These are phyloP conservation scores for Flammula alnicola DNA, from an alignment of 1,284 basidiomycete species.

Conservation along the genomic window DNA sequence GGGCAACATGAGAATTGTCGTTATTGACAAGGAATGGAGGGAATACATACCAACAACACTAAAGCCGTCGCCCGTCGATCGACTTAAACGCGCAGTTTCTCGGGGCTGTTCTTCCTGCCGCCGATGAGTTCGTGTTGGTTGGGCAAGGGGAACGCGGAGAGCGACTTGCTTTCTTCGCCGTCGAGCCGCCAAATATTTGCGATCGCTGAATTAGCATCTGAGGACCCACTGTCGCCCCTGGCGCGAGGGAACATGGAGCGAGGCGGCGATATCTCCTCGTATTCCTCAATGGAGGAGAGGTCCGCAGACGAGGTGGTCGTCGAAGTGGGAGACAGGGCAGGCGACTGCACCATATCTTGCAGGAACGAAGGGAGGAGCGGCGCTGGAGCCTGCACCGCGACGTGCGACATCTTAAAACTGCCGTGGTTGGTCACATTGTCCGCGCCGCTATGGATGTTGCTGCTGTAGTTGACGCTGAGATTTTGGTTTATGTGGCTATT, in stretches of 20 bases:
- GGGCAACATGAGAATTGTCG: too few relatives aligned
- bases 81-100: conserved; percentile 15
- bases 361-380: conserved; percentile 73
- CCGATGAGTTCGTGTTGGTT: conserved; percentile 25
- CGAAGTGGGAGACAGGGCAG: conserved; percentile 58
- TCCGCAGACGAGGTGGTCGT: conserved; percentile 62
- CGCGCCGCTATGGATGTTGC: neutral
- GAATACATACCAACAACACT: neutral
- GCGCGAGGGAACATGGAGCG: conserved; percentile 24
- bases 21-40: neutral
- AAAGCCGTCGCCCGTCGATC: neutral
- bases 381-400: conserved; percentile 39
- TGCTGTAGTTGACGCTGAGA: conserved; percentile 1
- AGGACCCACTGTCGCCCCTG: conserved; percentile 27
- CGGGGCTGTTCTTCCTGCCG: conserved; percentile 10
- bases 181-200: conserved; percentile 70
- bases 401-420: conserved; percentile 5
- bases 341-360: conserved; percentile 70
- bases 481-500: neutral
- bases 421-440: too few relatives aligned
- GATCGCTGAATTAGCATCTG: conserved; percentile 23
- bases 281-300: conserved; percentile 64
- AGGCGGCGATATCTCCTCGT: conserved; percentile 39
- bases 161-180: conserved; percentile 58
- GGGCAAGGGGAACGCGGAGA: conserved; percentile 25